Base-by-base conservation (phyloP, 2,329 filamentous ascomycete species). In the Fusarium kyushuense region DNA sequence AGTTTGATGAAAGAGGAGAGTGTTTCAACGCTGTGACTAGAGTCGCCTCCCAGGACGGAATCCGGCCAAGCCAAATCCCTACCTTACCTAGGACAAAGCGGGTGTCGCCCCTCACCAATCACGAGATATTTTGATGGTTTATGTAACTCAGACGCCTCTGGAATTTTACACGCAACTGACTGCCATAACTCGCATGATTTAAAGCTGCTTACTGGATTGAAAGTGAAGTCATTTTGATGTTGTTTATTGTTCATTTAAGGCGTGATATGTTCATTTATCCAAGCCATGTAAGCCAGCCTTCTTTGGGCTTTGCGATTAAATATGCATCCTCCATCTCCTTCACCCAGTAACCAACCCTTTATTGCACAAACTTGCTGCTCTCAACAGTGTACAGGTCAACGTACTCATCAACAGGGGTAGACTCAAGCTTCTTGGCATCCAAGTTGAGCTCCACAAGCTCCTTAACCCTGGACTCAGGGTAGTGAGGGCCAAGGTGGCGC, bases 401-500 rank as follows among this genome's bases (percentile, higher is more conserved):
- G 77, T 97, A 98, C 83, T 96, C 89, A 80, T 99, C 95, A 33
- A 98, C 90, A 55, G 93, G 86, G 84, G 92, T 92, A 74, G 85
- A 82, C 83, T 97, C 93, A 56, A 98, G 83, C 80, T 86, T 89
- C 80, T 90, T 87, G 62, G 85, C 82, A 79, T 97, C 89, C 80
- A 90, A 88, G 73, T 92, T 92, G 53, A 98, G 83, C 71, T 93
- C 86, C 52, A 97, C 86, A 55, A 99, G 86, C 83, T 96, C 86
- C 82, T 95, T 87, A 52, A 97, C 93, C 77, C 90, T 89, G 48
- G 86, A 84, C 78, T 92, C 86, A 64, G 88, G 84, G 81, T 92
- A 96, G 84, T 97, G 95, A 54, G 92, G 92, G 74, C 87, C 87
- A 52, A 98, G 84, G 82, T 99, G 96, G 79, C 92, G 90, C 90